Base-by-base conservation (phyloP, 176 grass and related monocot genomes). In the Hsuehochloa calcarea region DNA sequence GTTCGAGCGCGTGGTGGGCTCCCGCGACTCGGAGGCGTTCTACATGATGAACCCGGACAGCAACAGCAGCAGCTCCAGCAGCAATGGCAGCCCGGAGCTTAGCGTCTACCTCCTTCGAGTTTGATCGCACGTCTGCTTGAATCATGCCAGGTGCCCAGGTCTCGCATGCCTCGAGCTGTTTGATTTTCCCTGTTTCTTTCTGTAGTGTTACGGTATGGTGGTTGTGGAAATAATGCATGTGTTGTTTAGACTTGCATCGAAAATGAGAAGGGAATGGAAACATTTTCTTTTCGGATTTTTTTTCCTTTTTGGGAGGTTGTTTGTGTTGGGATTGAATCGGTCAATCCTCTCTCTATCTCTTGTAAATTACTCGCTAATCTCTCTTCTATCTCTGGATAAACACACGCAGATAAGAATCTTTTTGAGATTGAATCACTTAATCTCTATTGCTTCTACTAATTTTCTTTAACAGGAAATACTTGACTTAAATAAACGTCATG, bases 41-140 rank as follows among this genome's bases (percentile, higher is more conserved):
- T 98, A 95, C 88, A 98, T 98, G 96, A 95, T 98, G 87, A 98
- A 90, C 82, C 96, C 93, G 5, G 96, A 95, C n/a, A n/a, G n/a
- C n/a, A n/a, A n/a, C n/a, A n/a, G n/a, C 80, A 65, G 58, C 78
- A 50, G 34, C 83, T 31, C 44, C 9, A 46, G 19, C 83, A 84
- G 67, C 88, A 93, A 85, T 59, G 87, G 86, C 67, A 87, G 96
- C 6, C 85, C 96, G 23, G 96, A 98, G 82, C 96, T 98, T 10
- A 98, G 91, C 75, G 77, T 98, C 88, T 98, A 98, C 80, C 90
- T 98, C 63, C 93, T 98, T 0, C 82, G 96, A 91, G 91, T 93
- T 85, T 98, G 96, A 98, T 90, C 52, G 15, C 23, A 74, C 47
- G 72, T 74, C 6, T 35, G 69, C 49, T 43, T 79, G 10, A 5